Evolutionary conservation across 139 green algal species (phyloP), one percentile per base, ranked within the genome.

Genomic region (Chlorella ohadii): DNA sequence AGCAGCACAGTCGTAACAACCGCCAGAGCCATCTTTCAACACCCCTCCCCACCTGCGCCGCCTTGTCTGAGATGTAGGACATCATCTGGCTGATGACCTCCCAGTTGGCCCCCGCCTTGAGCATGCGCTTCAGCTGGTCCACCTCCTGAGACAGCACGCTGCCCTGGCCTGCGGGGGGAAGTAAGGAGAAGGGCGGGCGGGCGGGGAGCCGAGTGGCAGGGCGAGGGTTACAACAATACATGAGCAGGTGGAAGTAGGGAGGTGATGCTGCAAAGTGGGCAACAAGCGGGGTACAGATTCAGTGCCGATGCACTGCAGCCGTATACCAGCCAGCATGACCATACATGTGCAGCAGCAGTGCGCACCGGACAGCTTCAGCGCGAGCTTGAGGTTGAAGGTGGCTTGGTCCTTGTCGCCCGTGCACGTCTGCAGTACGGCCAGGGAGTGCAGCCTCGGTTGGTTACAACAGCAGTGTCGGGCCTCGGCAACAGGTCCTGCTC

Each of bases 331-430:
- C n/a, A n/a, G n/a, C n/a, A n/a, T n/a, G n/a, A n/a, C n/a, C n/a
- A n/a, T n/a, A n/a, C n/a, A n/a, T n/a, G n/a, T n/a, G n/a, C n/a
- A n/a, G n/a, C n/a, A n/a, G n/a, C n/a, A n/a, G n/a, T 25, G 25
- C 63, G 28, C 68, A 89, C 87, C 88, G 36, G 89, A 92, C 13
- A 87, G 63, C 44, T 86, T 83, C 28, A 86, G 84, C 6, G 84
- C 87, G 20, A 82, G 76, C 68, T 85, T 83, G 16, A 92, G 74
- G 34, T 91, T 82, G 39, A 80, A 67, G 51, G 86, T 64, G 17
- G 92, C 92, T 33, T 88, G 86, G 25, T 90, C 85, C 78, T 84
- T 77, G 17, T 85, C 61, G 19, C 84, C 87, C 31, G 82, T 73
- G 25, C 85, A 90, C 16, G 91, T 84, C 59, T 94, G 76, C 34